phyloP scores from a whole-genome alignment of 2,329 filamentous ascomycete species.

The Pyricularia grisea region DNA sequence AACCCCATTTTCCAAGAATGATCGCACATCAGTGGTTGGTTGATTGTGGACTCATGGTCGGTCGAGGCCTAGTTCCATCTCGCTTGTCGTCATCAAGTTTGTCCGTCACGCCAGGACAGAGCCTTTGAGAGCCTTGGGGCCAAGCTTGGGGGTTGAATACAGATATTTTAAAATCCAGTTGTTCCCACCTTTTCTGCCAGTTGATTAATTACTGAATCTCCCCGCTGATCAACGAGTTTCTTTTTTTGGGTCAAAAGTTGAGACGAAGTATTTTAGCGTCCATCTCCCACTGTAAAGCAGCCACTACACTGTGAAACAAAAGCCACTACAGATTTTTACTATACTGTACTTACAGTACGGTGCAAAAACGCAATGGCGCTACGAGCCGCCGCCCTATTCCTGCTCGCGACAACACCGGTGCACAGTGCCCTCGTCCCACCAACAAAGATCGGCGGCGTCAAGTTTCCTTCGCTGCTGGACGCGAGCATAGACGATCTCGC shows the following conservation, averaged over 20 bases:
- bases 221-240: not conserved
- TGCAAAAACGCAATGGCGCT: not conserved
- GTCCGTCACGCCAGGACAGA: not conserved
- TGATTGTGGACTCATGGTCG: not conserved
- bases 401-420: not conserved
- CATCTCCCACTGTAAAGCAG: not conserved
- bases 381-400: not conserved
- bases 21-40: not conserved
- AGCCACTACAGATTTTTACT: too few relatives aligned
- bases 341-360: too few relatives aligned
- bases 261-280: not conserved
- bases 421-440: not conserved
- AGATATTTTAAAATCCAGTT: not conserved
- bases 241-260: not conserved
- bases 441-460: not conserved
- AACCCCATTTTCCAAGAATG: not conserved
- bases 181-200: not conserved
- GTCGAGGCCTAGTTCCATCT: not conserved
- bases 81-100: not conserved
- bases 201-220: too few relatives aligned
- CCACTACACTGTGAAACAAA: too few relatives aligned
- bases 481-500: slow-evolving; percentile 22
- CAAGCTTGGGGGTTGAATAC: not conserved
- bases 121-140: too few relatives aligned
- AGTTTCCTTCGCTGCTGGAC: slow-evolving; percentile 19